Conservation (phyloP, 2,329 filamentous ascomycete genomes). For the Apiospora pterosperma region DNA sequence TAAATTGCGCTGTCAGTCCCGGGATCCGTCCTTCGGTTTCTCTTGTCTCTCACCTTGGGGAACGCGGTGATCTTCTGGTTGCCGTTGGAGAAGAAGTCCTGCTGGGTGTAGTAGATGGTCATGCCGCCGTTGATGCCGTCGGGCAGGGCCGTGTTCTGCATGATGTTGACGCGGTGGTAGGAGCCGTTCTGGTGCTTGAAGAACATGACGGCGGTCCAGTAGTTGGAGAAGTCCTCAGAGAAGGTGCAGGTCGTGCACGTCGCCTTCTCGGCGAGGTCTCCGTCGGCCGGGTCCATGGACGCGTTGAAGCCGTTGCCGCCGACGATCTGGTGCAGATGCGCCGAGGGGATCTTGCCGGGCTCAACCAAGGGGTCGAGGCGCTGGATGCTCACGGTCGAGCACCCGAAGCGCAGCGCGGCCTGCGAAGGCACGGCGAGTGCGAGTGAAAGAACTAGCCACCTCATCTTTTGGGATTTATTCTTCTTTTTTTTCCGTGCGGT, state of each 20-base stretch:
- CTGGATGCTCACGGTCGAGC: constrained; percentile 25
- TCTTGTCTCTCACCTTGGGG: constrained; percentile 29
- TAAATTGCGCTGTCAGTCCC: constrained; percentile 7
- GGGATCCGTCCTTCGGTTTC: too few species aligned
- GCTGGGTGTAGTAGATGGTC: constrained; percentile 29
- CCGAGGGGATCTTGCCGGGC: constrained; percentile 21
- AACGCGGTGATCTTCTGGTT: constrained; percentile 40
- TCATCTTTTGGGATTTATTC: constrained; percentile 18
- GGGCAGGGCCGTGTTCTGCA: constrained; percentile 25
- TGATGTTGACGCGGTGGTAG: constrained; percentile 27
- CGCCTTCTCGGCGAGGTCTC: constrained; percentile 20
- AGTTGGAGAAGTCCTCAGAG: constrained; percentile 27
- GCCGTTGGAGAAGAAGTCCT: constrained; percentile 25
- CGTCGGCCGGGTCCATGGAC: constrained; percentile 21
- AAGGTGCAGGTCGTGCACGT: constrained; percentile 28
- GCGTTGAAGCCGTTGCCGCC: constrained; percentile 29
- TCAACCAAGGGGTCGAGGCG: constrained; percentile 28
- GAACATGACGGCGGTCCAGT: constrained; percentile 28
- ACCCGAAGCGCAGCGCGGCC: constrained; percentile 27
- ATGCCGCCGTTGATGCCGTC: constrained; percentile 25
- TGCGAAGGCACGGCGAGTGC: constrained; percentile 23
- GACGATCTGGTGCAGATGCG: constrained; percentile 28
- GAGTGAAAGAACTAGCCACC: constrained; percentile 18
- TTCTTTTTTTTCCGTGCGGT: not conserved
- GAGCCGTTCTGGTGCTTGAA: constrained; percentile 27